Percentiles rank a stretch among this genome's conserved stretches.
These are phyloP conservation scores for Pelargonium nanum DNA, from an alignment of 345 rosid species.

Conservation along the genomic window DNA sequence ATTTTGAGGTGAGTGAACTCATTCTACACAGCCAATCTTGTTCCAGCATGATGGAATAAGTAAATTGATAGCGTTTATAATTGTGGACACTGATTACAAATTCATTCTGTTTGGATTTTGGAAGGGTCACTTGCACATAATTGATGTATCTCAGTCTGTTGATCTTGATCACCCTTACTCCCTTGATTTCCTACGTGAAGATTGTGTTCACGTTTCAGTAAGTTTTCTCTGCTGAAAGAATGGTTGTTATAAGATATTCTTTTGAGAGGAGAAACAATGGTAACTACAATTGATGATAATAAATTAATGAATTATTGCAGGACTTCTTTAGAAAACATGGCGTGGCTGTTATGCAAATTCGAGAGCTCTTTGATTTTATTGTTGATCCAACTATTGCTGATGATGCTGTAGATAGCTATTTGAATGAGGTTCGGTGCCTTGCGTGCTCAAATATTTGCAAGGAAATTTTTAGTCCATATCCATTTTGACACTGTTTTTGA, in stretches of 20 bases:
- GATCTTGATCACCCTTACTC: constrained; percentile 95
- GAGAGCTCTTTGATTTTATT: constrained; percentile 88
- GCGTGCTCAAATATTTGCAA: constrained; percentile 1
- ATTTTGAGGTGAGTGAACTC: constrained; percentile 52
- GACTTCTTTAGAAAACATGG: constrained; percentile 87
- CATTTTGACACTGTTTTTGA: constrained; percentile 1
- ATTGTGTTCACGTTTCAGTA: constrained; percentile 90
- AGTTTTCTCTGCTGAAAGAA: constrained; percentile 18
- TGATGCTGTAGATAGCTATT: constrained; percentile 61
- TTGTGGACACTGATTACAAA: neutral
- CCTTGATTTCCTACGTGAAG: constrained; percentile 87
- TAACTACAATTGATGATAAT: neutral
- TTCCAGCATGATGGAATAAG: neutral
- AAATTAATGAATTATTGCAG: constrained; percentile 23
- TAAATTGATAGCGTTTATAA: neutral
- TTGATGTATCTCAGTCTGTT: constrained; percentile 91
- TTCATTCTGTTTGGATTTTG: constrained; percentile 3
- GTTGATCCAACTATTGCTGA: constrained; percentile 87
- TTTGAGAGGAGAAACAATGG: neutral
- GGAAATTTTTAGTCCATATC: neutral
- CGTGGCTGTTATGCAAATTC: constrained; percentile 84
- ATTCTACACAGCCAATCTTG: neutral
- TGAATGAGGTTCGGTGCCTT: constrained; percentile 58
- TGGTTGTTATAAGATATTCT: neutral
- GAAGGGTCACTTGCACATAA: constrained; percentile 84